Evolutionary conservation across 345 rosid genomes (phyloP).

Genomic region (Trapa bicornis): DNA sequence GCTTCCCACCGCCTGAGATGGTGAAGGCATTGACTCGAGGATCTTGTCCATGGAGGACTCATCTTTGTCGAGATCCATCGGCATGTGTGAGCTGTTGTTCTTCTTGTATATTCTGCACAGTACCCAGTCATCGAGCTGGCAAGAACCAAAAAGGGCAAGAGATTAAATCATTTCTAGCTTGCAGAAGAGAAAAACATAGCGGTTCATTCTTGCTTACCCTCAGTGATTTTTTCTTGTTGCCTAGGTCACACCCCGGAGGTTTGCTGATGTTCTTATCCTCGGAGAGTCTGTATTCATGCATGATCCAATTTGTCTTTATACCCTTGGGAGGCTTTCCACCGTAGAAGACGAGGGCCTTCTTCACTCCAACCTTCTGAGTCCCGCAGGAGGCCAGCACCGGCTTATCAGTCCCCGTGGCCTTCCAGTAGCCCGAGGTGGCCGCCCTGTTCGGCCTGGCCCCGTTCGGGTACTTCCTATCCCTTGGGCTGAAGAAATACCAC

Average conservation of each 20-base stretch:
- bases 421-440: slow-evolving; percentile 97
- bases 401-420: slow-evolving; percentile 97
- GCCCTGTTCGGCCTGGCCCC: slow-evolving; percentile 97
- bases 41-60: slow-evolving; percentile 36
- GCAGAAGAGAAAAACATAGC: too few relatives aligned
- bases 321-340: slow-evolving; percentile 98
- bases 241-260: slow-evolving; percentile 49
- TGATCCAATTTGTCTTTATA: slow-evolving; percentile 87
- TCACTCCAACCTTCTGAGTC: slow-evolving; percentile 73
- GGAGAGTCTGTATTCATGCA: slow-evolving; percentile 84
- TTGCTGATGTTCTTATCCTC: slow-evolving; percentile 39
- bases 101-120: slow-evolving; percentile 88
- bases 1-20: slow-evolving; percentile 27
- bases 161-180: too few relatives aligned
- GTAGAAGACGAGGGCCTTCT: slow-evolving; percentile 84
- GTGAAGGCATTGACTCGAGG: slow-evolving; percentile 41
- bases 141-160: slow-evolving; percentile 4
- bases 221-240: slow-evolving; percentile 70
- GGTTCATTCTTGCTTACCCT: slow-evolving; percentile 33
- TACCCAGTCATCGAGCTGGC: slow-evolving; percentile 97
- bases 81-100: slow-evolving; percentile 35
- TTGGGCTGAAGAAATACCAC: slow-evolving; percentile 94
- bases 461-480: slow-evolving; percentile 93
- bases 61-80: slow-evolving; percentile 49
- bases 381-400: slow-evolving; percentile 62